Percentiles rank a stretch among this genome's conserved stretches.
These are phyloP conservation scores for Calonectria naviculata DNA, from an alignment of 2,329 filamentous ascomycete species.

Conservation along the genomic window DNA sequence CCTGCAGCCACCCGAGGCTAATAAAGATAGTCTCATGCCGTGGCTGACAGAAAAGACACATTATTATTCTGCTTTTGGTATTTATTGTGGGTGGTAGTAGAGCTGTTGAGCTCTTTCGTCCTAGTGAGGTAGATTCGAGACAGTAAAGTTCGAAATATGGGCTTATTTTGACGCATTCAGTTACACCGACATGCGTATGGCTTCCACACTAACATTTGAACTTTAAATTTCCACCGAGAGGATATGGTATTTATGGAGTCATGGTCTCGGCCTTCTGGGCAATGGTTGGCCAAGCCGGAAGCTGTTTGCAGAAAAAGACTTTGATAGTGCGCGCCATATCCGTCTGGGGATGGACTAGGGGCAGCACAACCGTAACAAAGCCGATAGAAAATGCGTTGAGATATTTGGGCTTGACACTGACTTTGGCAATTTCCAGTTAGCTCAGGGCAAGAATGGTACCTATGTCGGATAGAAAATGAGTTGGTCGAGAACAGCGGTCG, in stretches of 20 bases:
- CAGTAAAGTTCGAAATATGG: not conserved
- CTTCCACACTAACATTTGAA: not conserved
- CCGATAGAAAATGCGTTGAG: not conserved
- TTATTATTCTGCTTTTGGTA: not conserved
- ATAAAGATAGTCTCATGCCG: conserved; percentile 52
- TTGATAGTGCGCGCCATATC: too few relatives aligned
- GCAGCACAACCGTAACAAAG: not conserved
- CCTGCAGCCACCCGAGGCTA: conserved; percentile 46
- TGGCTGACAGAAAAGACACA: conserved; percentile 6
- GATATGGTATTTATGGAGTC: not conserved
- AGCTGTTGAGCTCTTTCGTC: not conserved
- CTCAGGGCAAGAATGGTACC: not conserved
- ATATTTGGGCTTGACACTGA: too few relatives aligned
- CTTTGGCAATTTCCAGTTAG: not conserved
- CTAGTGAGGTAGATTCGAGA: not conserved
- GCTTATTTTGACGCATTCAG: not conserved
- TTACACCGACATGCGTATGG: not conserved
- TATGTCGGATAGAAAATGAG: not conserved
- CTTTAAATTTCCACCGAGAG: not conserved
- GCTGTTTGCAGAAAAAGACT: not conserved
- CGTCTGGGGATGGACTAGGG: not conserved
- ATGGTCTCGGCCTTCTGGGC: not conserved
- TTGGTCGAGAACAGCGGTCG: not conserved
- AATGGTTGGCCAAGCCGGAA: not conserved
- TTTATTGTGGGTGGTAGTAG: not conserved